Base-by-base conservation (phyloP, 164 flowering plant genomes). In the Liquidambar formosana region DNA sequence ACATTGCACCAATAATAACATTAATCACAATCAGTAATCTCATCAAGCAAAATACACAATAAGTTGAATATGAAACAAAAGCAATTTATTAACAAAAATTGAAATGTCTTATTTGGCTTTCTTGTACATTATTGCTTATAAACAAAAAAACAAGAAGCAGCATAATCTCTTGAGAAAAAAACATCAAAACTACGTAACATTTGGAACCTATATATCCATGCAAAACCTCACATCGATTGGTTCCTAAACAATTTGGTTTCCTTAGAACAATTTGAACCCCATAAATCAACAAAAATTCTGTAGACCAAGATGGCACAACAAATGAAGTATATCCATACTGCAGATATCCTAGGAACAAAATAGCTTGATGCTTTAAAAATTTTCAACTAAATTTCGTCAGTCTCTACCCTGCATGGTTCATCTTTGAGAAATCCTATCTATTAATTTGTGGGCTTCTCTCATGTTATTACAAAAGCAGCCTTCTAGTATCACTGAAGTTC, bases 401-500 rank as follows among this genome's bases (percentile, higher is more conserved):
- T n/a, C 26, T n/a, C 13, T n/a, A 6, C 43, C 10, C 56, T 4
- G 0, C 11, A 28, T 11, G 23, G 47, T 44, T 63, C 51, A 63
- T 41, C 14, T 49, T 27, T 48, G 8, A 27, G 49, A 47, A 38
- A 53, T 54, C 27, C 57, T 53, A 52, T 54, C 41, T 44, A 8
- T 47, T 28, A 25, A n/a, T 43, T 72, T 54, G 58, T 49, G 60
- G 51, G 33, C 13, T 43, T 61, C 19, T 46, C 53, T 19, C 48
- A 21, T 22, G 44, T 57, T 12, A 33, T 84, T 75, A 92, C 75
- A 92, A 65, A 25, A 91, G 81, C 62, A 94, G 91, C 76, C 97
- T 88, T 64, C 79, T 79, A 12, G 91, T 88, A 44, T 92, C 89
- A 57, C 83, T 80, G 87, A 94, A 94, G 79, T 92, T 91, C 16